Percentiles rank a stretch among this genome's conserved stretches.
These are phyloP conservation scores for Wickerhamomyces queroliae DNA, from an alignment of 805 yeast species.

Conservation along the genomic window DNA sequence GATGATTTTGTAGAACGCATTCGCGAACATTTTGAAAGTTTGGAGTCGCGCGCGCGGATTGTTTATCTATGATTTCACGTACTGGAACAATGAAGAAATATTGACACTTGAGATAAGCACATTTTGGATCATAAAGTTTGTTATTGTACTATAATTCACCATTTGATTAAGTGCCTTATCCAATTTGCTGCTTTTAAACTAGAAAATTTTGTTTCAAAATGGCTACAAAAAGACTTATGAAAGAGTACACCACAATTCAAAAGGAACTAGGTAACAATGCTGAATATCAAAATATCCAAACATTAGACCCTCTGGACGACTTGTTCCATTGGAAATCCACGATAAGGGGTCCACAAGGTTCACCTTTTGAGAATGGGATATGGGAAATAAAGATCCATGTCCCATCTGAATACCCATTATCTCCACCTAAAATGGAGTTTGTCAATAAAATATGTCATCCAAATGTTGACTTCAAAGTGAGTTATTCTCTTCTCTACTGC, in stretches of 20 bases:
- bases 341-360: conserved; percentile 45
- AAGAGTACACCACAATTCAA: conserved; percentile 27
- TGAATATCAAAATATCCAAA: conserved; percentile 27
- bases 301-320: conserved; percentile 42
- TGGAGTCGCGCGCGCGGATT: too few relatives aligned
- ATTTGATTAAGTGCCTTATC: too few relatives aligned
- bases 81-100: too few relatives aligned
- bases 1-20: neutral
- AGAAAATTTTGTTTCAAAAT: conserved; percentile 3
- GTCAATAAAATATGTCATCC: conserved; percentile 38
- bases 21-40: too few relatives aligned
- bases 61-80: too few relatives aligned
- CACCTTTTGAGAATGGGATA: conserved; percentile 45
- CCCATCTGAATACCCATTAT: conserved; percentile 45
- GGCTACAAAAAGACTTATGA: conserved; percentile 29
- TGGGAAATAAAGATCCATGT: conserved; percentile 46
- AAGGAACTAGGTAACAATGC: conserved; percentile 18
- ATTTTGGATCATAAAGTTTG: too few relatives aligned
- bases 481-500: neutral
- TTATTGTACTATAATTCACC: too few relatives aligned
- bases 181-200: neutral
- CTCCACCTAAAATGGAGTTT: conserved; percentile 54
- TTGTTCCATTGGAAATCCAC: conserved; percentile 46
- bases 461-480: conserved; percentile 33
- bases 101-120: too few relatives aligned